Percentiles rank a stretch among this genome's conserved stretches.
Evolutionary conservation across 1,284 basidiomycete species (phyloP).

Genomic region (Cystobasidium sp.): DNA sequence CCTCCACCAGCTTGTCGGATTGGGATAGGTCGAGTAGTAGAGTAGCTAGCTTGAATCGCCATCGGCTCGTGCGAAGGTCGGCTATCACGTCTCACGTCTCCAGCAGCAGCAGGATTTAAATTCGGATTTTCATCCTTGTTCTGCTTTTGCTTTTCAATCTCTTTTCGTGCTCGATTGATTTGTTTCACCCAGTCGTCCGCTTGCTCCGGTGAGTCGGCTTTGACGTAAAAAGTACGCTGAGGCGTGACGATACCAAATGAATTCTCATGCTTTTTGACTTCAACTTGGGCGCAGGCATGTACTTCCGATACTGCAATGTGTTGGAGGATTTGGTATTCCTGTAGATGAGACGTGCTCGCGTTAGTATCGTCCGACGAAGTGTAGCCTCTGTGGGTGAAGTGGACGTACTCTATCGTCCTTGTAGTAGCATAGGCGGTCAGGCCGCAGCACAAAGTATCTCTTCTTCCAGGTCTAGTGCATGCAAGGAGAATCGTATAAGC

Average conservation of each 20-base stretch:
- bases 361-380: neutral
- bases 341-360: neutral
- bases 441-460: constrained; percentile 94
- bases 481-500: no score
- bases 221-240: constrained; percentile 88
- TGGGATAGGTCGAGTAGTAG: constrained; percentile 28
- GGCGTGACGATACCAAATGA: constrained; percentile 92
- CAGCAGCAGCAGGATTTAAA: neutral
- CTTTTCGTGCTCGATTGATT: constrained; percentile 37
- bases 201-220: constrained; percentile 72
- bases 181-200: constrained; percentile 78
- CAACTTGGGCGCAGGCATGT: constrained; percentile 84
- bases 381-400: neutral
- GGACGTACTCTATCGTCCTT: constrained; percentile 72
- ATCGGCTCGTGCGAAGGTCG: constrained; percentile 1
- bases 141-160: constrained; percentile 26
- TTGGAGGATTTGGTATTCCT: constrained; percentile 86
- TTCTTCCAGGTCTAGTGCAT: constrained; percentile 88
- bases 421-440: constrained; percentile 93
- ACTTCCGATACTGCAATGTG: constrained; percentile 87
- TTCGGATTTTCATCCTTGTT: neutral
- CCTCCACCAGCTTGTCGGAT: constrained; percentile 14
- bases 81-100: neutral
- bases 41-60: constrained; percentile 12
- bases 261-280: constrained; percentile 86